These are phyloP conservation scores for Flaveria linearis DNA, from an alignment of 129 eudicot genomes.

Conservation along the genomic window DNA sequence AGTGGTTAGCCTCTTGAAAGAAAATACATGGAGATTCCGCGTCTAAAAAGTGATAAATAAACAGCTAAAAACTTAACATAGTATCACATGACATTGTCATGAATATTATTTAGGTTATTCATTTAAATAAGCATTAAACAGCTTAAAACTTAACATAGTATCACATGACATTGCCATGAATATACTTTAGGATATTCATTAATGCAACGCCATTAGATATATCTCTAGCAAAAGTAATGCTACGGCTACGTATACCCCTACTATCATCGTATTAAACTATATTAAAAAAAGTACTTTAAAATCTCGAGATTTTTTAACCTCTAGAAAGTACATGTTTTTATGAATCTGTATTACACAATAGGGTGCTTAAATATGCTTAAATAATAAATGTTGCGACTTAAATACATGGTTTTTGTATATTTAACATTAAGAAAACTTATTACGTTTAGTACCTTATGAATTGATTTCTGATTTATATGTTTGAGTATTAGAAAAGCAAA, in stretches of 20 bases:
- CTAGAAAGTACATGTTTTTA: background rate
- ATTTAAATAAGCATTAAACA: background rate
- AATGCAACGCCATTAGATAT: background rate
- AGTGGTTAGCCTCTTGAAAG: no score
- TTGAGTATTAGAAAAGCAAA: background rate
- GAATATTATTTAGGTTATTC: background rate
- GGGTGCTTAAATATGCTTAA: background rate
- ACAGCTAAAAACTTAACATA: background rate
- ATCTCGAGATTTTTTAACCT: no score
- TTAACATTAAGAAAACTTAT: background rate
- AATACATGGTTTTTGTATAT: background rate
- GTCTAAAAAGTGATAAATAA: background rate
- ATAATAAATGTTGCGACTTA: background rate
- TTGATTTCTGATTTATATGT: background rate
- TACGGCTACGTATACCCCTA: background rate
- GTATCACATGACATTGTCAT: conserved; percentile 8
- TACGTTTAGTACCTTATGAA: background rate
- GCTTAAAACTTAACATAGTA: background rate
- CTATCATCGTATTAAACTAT: background rate
- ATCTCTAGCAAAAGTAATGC: background rate
- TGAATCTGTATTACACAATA: background rate
- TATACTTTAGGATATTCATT: background rate
- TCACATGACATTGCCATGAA: conserved; percentile 8
- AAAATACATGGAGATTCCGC: no score
- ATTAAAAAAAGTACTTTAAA: background rate